Percentiles rank a stretch among this genome's conserved stretches.
Conservation (phyloP, 371 early-diverging fungal species). For the Basidiobolus meristosporus region DNA sequence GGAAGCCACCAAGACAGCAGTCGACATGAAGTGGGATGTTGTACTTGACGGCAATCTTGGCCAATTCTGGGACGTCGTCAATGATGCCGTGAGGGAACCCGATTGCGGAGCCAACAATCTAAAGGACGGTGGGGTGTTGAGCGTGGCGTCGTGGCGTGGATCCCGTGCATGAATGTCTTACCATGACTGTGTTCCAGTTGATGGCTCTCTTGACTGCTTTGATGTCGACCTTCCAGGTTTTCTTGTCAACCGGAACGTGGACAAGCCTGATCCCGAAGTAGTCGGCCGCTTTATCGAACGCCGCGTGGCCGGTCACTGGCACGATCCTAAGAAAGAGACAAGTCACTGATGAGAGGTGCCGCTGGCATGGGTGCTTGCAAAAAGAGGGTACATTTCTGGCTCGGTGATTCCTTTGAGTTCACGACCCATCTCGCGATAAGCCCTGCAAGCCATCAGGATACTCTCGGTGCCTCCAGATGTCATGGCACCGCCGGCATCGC, state of each 20-base stretch:
- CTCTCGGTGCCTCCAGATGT: constrained; percentile 92
- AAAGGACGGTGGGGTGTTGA: neutral
- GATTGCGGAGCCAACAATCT: constrained; percentile 79
- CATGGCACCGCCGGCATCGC: constrained; percentile 55
- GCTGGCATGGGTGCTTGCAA: constrained; percentile 12
- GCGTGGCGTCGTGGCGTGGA: no score
- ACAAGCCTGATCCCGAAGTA: constrained; percentile 81
- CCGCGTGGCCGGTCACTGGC: constrained; percentile 82
- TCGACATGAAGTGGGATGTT: constrained; percentile 85
- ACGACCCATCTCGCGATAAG: constrained; percentile 64
- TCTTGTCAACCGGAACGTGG: constrained; percentile 65
- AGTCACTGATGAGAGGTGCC: neutral
- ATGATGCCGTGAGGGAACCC: constrained; percentile 88
- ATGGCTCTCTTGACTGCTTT: constrained; percentile 55
- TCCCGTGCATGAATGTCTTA: constrained; percentile 6
- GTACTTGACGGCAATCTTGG: constrained; percentile 59
- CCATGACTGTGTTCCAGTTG: constrained; percentile 76
- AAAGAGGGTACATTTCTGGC: constrained; percentile 94
- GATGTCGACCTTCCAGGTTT: constrained; percentile 54
- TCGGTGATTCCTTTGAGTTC: constrained; percentile 51
- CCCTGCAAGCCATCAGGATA: constrained; percentile 82
- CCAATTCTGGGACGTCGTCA: constrained; percentile 74
- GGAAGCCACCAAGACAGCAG: constrained; percentile 90
- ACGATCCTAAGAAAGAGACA: constrained; percentile 24
- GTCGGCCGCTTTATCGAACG: constrained; percentile 85